These are phyloP conservation scores for Botryosphaeria dothidea DNA, from an alignment of 2,329 filamentous ascomycete genomes.

Conservation along the genomic window DNA sequence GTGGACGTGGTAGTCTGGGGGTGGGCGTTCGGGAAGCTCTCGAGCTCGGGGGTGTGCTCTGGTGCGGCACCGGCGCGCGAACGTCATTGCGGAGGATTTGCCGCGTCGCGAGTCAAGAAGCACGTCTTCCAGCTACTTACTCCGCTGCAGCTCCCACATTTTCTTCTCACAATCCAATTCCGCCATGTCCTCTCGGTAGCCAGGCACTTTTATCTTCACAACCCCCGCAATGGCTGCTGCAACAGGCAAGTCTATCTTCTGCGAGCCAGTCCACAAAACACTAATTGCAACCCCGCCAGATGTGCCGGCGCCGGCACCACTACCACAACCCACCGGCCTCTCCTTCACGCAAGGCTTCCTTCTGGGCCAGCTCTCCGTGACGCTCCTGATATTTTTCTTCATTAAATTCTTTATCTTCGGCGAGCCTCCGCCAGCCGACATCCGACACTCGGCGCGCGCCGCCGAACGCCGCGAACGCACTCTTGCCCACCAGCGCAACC, in stretches of 20 bases:
- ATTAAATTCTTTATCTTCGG: conserved; percentile 99
- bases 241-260: neutral
- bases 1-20: neutral
- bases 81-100: conserved; percentile 19
- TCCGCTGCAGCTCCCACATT: neutral
- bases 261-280: neutral
- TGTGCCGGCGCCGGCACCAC: conserved; percentile 12
- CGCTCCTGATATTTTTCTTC: conserved; percentile 87
- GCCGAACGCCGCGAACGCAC: conserved; percentile 73
- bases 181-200: neutral
- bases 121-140: conserved; percentile 4
- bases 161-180: neutral
- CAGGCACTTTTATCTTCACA: neutral
- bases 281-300: neutral
- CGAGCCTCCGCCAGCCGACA: conserved; percentile 81
- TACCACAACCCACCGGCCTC: conserved; percentile 53
- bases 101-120: conserved; percentile 8
- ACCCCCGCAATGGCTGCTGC: conserved; percentile 2
- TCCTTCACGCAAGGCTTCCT: conserved; percentile 94
- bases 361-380: conserved; percentile 88
- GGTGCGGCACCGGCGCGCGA: neutral
- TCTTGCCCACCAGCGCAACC: conserved; percentile 60
- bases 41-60: neutral
- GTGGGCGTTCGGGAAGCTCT: neutral
- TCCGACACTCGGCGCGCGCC: conserved; percentile 73